These are phyloP conservation scores for Quercus glauca DNA, from an alignment of 306 rosid species.

Conservation along the genomic window DNA sequence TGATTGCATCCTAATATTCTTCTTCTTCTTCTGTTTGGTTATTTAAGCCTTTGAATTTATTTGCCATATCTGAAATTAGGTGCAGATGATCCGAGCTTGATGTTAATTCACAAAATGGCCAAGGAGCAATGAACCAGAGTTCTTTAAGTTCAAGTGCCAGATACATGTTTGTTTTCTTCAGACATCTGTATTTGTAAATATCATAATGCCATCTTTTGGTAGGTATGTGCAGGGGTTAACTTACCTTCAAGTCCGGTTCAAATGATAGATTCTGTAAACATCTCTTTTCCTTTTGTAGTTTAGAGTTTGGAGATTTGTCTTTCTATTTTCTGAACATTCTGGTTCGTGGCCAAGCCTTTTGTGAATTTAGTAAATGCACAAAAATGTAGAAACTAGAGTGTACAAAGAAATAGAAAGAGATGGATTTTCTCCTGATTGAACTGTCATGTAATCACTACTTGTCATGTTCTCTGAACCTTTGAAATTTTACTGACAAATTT, in stretches of 20 bases:
- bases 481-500: neutral
- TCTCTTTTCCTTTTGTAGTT: slow-evolving; percentile 23
- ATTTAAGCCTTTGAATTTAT: neutral
- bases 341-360: neutral
- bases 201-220: slow-evolving; percentile 19
- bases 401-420: slow-evolving; percentile 1
- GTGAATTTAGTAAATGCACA: neutral
- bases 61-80: slow-evolving; percentile 1
- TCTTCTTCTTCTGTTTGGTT: neutral
- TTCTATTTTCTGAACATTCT: slow-evolving; percentile 19
- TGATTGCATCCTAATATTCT: neutral
- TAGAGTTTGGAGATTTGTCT: slow-evolving; percentile 19
- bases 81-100: slow-evolving; percentile 55
- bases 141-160: slow-evolving; percentile 23
- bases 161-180: slow-evolving; percentile 26
- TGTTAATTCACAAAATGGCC: slow-evolving; percentile 25
- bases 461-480: neutral
- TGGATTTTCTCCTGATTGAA: neutral
- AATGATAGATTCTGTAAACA: slow-evolving; percentile 12
- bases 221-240: slow-evolving; percentile 25
- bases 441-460: neutral
- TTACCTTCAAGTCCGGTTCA: slow-evolving; percentile 20
- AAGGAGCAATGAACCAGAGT: slow-evolving; percentile 16
- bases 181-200: slow-evolving; percentile 25
- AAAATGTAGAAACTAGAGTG: neutral